A percentile compares a stretch with the other conserved stretches of the same genome.
Evolutionary conservation across 805 yeast genomes (phyloP).

Genomic region (Yarrowia sp.): DNA sequence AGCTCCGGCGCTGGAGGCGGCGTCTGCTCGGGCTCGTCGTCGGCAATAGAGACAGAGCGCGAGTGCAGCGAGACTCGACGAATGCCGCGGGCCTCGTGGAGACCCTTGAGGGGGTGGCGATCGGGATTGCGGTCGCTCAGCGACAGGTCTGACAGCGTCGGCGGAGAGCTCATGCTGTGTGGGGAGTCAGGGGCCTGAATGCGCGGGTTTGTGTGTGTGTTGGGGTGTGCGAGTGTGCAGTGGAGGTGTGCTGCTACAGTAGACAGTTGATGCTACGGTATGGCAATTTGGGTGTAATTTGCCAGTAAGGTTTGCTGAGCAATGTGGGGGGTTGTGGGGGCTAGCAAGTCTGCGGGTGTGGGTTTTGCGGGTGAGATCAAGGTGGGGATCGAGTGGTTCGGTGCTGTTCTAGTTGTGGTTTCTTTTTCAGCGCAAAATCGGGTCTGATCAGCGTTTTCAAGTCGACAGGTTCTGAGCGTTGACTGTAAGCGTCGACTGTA

Average conservation of each 20-base stretch:
- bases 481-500: no score
- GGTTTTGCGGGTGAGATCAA: neutral
- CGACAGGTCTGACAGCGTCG: slow-evolving; percentile 20
- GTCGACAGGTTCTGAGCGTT: no score
- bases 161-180: slow-evolving; percentile 25
- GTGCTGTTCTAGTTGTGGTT: no score
- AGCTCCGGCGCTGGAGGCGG: no score
- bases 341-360: slow-evolving; percentile 5
- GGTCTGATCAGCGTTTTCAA: no score
- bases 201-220: no score
- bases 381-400: no score
- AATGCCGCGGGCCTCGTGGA: slow-evolving; percentile 15
- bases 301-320: slow-evolving; percentile 12
- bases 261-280: slow-evolving; percentile 8
- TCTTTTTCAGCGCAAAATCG: no score
- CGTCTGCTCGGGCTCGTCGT: neutral
- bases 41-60: neutral
- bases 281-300: slow-evolving; percentile 20
- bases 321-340: slow-evolving; percentile 24
- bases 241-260: neutral
- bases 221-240: neutral
- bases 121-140: slow-evolving; percentile 19
- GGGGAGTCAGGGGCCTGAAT: no score
- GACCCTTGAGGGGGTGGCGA: slow-evolving; percentile 6
- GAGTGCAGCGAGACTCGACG: slow-evolving; percentile 1